These are phyloP conservation scores for Gracilaria caudata DNA, from an alignment of 23 red algal species.

Conservation along the genomic window DNA sequence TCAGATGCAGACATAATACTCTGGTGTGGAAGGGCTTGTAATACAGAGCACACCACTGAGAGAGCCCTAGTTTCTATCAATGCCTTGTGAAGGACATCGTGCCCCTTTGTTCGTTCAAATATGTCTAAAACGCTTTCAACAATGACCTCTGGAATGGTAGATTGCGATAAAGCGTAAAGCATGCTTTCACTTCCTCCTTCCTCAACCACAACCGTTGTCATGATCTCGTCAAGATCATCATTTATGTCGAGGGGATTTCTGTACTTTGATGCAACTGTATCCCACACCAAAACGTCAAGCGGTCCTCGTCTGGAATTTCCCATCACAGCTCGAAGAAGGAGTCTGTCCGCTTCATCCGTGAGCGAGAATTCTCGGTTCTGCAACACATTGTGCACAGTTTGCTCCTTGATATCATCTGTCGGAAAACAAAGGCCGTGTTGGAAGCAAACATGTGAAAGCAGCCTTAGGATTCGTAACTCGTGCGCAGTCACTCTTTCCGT, in stretches of 20 bases:
- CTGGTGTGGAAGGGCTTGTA: slow-evolving; percentile 4
- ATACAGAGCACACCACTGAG: background rate
- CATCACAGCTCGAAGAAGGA: background rate
- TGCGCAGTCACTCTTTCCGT: background rate
- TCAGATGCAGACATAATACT: background rate
- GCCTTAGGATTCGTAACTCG: background rate
- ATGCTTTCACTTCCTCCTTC: background rate
- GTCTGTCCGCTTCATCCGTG: background rate
- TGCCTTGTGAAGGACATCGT: background rate
- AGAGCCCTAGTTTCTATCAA: background rate
- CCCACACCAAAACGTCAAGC: background rate
- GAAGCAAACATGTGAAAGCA: background rate
- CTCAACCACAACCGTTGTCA: background rate
- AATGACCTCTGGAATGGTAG: background rate
- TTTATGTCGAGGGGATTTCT: slow-evolving; percentile 7
- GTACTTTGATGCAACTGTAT: background rate
- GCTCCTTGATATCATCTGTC: background rate
- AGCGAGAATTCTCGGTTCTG: background rate
- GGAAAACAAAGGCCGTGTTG: slow-evolving; percentile 30
- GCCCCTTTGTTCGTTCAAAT: background rate
- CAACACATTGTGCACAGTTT: background rate
- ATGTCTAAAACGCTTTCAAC: slow-evolving; percentile 13
- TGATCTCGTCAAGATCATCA: background rate
- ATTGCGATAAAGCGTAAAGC: background rate
- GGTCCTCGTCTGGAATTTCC: background rate